Conservation (phyloP, 2,329 filamentous ascomycete species). For the Cladorrhinum sp. region DNA sequence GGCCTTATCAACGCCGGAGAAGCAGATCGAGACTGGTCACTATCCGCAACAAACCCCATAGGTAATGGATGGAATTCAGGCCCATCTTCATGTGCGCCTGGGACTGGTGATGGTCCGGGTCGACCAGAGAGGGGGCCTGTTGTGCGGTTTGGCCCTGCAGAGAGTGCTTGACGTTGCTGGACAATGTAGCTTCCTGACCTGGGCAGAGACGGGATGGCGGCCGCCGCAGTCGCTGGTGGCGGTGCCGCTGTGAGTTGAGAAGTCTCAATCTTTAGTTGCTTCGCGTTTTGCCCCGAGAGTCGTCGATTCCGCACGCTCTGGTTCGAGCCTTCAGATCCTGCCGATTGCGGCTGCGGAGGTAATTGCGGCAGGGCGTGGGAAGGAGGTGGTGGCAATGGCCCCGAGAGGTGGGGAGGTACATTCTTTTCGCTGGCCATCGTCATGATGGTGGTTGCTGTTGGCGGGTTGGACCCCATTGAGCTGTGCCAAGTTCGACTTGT, state of each 20-base stretch:
- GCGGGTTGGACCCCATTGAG: constrained; percentile 70
- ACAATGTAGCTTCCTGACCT: constrained; percentile 37
- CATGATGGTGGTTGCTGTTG: constrained; percentile 63
- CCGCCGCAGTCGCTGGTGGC: constrained; percentile 23
- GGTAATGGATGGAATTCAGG: constrained; percentile 32
- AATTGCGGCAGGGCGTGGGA: constrained; percentile 46
- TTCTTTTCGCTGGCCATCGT: constrained; percentile 68
- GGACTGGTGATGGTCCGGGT: constrained; percentile 36
- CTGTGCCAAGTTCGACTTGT: constrained; percentile 80
- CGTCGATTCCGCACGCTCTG: constrained; percentile 69
- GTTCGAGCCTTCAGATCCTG: constrained; percentile 28
- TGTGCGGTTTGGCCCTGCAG: constrained; percentile 35
- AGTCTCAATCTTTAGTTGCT: constrained; percentile 88
- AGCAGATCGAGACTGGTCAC: constrained; percentile 41
- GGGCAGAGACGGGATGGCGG: constrained; percentile 28
- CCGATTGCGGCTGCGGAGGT: constrained; percentile 38
- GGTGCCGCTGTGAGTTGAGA: constrained; percentile 33
- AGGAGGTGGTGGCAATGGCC: constrained; percentile 46
- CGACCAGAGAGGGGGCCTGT: constrained; percentile 31
- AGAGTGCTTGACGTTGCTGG: constrained; percentile 43
- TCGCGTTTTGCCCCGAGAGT: constrained; percentile 74
- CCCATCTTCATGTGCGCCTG: constrained; percentile 32
- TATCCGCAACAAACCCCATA: constrained; percentile 29
- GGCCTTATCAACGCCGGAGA: constrained; percentile 53
- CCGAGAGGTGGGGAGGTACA: constrained; percentile 28